Conservation (phyloP, 352 stramenopile species). For the Phytophthora tentaculata region DNA sequence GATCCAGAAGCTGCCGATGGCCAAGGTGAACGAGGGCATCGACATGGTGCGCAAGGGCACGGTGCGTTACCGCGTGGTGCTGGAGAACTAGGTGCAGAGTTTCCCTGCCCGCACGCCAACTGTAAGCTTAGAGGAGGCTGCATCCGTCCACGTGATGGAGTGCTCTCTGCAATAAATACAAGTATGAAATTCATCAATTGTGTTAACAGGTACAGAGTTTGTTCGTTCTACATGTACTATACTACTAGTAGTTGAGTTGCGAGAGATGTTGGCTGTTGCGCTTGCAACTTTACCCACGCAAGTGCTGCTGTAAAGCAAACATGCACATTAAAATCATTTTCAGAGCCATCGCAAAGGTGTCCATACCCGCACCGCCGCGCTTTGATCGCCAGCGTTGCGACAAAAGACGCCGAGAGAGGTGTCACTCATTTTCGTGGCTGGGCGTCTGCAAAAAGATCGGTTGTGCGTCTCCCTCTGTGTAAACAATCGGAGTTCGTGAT, state of each 20-base stretch:
- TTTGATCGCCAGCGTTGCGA: slow-evolving; percentile 2
- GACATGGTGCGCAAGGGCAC: slow-evolving; percentile 2
- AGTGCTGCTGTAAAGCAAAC: too few species aligned
- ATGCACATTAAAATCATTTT: too few species aligned
- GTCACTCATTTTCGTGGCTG: slow-evolving; percentile 6
- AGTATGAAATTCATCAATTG: too few species aligned
- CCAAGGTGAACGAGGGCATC: slow-evolving; percentile 4
- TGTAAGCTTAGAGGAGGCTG: background rate
- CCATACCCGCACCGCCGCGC: background rate
- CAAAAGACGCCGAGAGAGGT: background rate
- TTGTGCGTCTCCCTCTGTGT: slow-evolving; percentile 3
- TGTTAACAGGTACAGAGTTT: too few species aligned
- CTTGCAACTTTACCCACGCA: too few species aligned
- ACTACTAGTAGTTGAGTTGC: too few species aligned
- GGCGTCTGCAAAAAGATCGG: slow-evolving; percentile 1
- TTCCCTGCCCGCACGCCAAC: too few species aligned
- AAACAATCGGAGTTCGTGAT: slow-evolving; percentile 21
- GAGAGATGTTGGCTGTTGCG: too few species aligned
- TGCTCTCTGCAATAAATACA: background rate
- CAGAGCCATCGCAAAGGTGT: background rate
- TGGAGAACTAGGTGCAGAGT: background rate
- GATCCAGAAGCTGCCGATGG: slow-evolving; percentile 45
- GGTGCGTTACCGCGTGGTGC: slow-evolving; percentile 5
- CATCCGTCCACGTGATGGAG: background rate
- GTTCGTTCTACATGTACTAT: too few species aligned